Conservation (phyloP, 2,329 filamentous ascomycete genomes). For the Coniella vitis region DNA sequence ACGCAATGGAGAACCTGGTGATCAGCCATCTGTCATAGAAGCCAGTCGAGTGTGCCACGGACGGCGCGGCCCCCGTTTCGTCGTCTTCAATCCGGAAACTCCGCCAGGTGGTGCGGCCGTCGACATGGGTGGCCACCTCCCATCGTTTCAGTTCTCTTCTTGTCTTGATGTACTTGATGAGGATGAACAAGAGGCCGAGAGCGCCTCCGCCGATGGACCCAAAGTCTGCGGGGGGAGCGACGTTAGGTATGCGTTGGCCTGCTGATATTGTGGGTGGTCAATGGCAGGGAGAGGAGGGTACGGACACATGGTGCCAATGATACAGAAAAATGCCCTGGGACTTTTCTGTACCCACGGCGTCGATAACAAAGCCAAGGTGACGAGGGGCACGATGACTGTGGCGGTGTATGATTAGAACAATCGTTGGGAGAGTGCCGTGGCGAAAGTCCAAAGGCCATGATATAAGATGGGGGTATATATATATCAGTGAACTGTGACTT, state of each 20-base stretch:
- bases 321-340: too few species aligned
- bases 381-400: too few species aligned
- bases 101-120: slow-evolving; percentile 4
- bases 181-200: slow-evolving; percentile 5
- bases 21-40: slow-evolving; percentile 14
- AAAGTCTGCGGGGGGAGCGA: slow-evolving; percentile 4
- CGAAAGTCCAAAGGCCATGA: too few species aligned
- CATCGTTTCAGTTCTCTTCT: slow-evolving; percentile 8
- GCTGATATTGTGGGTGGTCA: too few species aligned
- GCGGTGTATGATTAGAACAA: too few species aligned
- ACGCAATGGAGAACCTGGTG: slow-evolving; percentile 11
- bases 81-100: slow-evolving; percentile 8
- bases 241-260: too few species aligned
- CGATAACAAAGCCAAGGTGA: too few species aligned
- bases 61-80: not conserved
- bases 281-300: not conserved
- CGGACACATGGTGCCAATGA: too few species aligned
- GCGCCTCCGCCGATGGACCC: slow-evolving; percentile 2
- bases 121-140: slow-evolving; percentile 2
- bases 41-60: not conserved
- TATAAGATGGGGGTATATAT: too few species aligned
- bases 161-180: slow-evolving; percentile 11
- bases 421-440: too few species aligned
- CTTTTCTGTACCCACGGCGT: too few species aligned
- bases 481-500: not conserved